Conservation (phyloP, 148 eudicot species). For the Bassia scoparia region DNA sequence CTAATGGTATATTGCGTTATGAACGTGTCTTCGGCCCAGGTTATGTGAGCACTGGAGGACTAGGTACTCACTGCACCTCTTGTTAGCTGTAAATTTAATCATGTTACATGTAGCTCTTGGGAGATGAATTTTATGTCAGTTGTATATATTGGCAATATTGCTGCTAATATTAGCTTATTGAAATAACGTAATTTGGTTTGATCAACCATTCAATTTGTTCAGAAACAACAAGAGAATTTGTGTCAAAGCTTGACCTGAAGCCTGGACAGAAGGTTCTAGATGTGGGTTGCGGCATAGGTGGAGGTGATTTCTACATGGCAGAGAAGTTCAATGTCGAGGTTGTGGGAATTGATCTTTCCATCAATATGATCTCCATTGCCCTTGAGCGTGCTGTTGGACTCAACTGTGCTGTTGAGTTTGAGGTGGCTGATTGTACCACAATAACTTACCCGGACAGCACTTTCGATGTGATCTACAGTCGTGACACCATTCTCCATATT, state of each 20-base stretch:
- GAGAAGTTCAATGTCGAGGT: constrained; percentile 83
- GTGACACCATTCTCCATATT: constrained; percentile 97
- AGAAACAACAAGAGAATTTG: constrained; percentile 94
- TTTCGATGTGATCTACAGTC: constrained; percentile 94
- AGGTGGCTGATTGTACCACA: constrained; percentile 96
- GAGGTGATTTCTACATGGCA: constrained; percentile 98
- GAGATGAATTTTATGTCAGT: background rate
- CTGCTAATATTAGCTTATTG: no score
- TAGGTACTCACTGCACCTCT: constrained; percentile 43
- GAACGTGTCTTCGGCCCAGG: constrained; percentile 92
- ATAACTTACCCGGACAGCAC: constrained; percentile 71
- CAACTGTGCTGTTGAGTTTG: constrained; percentile 72
- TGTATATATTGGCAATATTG: background rate
- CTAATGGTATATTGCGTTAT: constrained; percentile 71
- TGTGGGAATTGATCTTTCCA: constrained; percentile 85
- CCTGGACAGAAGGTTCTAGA: constrained; percentile 92
- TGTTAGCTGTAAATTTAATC: background rate
- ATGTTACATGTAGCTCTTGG: background rate
- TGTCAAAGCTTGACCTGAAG: constrained; percentile 67
- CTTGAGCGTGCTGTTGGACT: constrained; percentile 86
- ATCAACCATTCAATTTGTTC: constrained; percentile 18
- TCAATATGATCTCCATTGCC: constrained; percentile 89
- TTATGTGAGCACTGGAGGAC: constrained; percentile 96
- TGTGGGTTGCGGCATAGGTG: constrained; percentile 98
- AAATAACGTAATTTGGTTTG: no score